Evolutionary conservation across 208 protist species (phyloP).

Genomic region (Leishmania aethiopica): DNA sequence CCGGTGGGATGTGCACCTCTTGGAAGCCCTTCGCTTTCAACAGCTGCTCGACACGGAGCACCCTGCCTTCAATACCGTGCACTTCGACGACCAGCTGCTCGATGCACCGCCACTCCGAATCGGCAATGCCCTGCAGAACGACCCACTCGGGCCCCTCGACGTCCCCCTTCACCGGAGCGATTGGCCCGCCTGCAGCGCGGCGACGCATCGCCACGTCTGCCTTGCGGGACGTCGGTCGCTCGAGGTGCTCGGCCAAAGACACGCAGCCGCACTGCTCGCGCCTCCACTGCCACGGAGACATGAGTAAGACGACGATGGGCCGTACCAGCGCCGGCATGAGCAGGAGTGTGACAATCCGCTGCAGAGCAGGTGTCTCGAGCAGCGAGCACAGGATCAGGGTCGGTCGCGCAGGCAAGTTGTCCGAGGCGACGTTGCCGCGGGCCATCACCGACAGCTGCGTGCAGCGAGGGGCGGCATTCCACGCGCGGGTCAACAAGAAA

Average conservation of each 20-base stretch:
- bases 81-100: constrained; percentile 51
- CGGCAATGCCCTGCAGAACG: constrained; percentile 38
- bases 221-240: constrained; percentile 5
- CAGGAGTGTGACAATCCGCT: constrained; percentile 5
- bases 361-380: constrained; percentile 26
- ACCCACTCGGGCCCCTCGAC: constrained; percentile 50
- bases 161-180: constrained; percentile 53
- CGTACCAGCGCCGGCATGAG: constrained; percentile 24
- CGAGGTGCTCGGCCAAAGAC: constrained; percentile 24
- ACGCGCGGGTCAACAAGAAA: constrained; percentile 30
- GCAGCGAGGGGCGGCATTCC: constrained; percentile 19
- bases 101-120: constrained; percentile 33
- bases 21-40: constrained; percentile 32
- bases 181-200: constrained; percentile 11
- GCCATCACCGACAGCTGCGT: constrained; percentile 23
- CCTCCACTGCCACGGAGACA: constrained; percentile 11
- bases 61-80: constrained; percentile 40
- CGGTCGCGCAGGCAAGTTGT: constrained; percentile 19
- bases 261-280: constrained; percentile 22
- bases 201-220: constrained; percentile 4
- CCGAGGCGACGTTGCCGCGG: constrained; percentile 23
- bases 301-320: constrained; percentile 18
- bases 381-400: constrained; percentile 18
- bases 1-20: constrained; percentile 20
- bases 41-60: constrained; percentile 23